Conservation (phyloP, 257 asterid genomes). For the Perilla frutescens region DNA sequence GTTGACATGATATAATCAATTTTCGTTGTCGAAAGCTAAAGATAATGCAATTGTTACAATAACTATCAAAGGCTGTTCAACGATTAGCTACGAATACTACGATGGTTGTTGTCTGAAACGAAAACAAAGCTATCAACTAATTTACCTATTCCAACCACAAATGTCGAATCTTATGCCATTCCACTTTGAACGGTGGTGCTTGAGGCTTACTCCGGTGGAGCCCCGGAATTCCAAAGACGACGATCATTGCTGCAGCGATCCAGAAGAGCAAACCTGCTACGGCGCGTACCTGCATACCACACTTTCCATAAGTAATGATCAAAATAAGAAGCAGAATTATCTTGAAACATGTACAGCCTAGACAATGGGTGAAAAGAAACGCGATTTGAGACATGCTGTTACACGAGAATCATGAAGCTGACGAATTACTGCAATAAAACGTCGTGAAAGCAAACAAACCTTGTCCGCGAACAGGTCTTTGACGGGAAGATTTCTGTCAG, state of each 20-base stretch:
- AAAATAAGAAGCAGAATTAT: not conserved
- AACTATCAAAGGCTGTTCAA: too few species aligned
- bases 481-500: constrained; percentile 69
- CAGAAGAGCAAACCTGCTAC: constrained; percentile 25
- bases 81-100: not conserved
- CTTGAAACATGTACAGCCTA: too few species aligned
- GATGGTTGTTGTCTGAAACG: not conserved
- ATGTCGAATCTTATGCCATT: constrained; percentile 64
- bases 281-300: constrained; percentile 10
- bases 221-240: not conserved
- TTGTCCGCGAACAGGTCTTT: constrained; percentile 35
- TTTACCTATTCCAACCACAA: constrained; percentile 48
- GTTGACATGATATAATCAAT: too few species aligned
- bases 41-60: too few species aligned
- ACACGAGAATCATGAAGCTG: too few species aligned
- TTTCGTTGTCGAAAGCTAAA: too few species aligned
- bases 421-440: too few species aligned
- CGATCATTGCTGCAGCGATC: constrained; percentile 28
- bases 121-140: not conserved
- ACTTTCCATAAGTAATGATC: not conserved
- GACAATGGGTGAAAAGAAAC: too few species aligned
- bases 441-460: constrained; percentile 46
- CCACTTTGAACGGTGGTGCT: constrained; percentile 26
- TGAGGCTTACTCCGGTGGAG: not conserved
- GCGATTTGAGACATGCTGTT: too few species aligned